Evolutionary conservation across 495 filamentous ascomycete species (phyloP), one percentile per base, ranked within the genome.

Genomic region (Aspergillus mulundensis): DNA sequence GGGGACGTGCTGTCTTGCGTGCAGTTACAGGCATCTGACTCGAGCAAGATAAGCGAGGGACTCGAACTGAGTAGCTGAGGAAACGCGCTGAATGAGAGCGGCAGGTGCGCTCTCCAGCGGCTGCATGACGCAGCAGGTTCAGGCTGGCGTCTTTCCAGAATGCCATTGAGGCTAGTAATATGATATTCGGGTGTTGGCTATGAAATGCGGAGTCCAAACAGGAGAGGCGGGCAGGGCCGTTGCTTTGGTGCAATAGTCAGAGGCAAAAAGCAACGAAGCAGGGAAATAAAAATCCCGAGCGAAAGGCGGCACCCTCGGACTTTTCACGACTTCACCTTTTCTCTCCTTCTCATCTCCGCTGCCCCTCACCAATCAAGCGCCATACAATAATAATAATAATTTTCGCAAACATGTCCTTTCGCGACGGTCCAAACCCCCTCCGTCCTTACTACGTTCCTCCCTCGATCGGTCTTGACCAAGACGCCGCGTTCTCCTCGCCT

Each of bases 401-500:
- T n/a, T 44, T 34, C 42, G 25, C 34, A 46, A 50, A 7, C 40
- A 79, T 73, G 74, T 67, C 71, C 53, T 56, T 76, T 61, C 72
- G 72, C 64, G 80, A 82, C 61, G 84, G 83, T 60, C 87, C 88
- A 53, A 97, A 98, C 71, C 94, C 94, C 54, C 79, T 97, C 43
- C 82, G 94, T 57, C 94, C 94, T 1, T 98, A 98, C 73, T 97
- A 98, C 73, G 84, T 90, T 60, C 91, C 93, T 19, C 90, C 91
- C 5, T 82, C 89, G 3, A 84, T 91, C 53, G 84, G 87, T 23
- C 78, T 84, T 16, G 60, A 59, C 11, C 43, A 67, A 58, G 32
- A 67, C 23, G 66, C 70, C 61, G 62, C 57, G 41, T 49, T 54
- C 45, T 58, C 72, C 14, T 63, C 67, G 63, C 70, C 67, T 30